Percentiles rank a stretch among this genome's conserved stretches.
Evolutionary conservation across 257 asterid species (phyloP).

Genomic region (Solanum bulbocastanum): DNA sequence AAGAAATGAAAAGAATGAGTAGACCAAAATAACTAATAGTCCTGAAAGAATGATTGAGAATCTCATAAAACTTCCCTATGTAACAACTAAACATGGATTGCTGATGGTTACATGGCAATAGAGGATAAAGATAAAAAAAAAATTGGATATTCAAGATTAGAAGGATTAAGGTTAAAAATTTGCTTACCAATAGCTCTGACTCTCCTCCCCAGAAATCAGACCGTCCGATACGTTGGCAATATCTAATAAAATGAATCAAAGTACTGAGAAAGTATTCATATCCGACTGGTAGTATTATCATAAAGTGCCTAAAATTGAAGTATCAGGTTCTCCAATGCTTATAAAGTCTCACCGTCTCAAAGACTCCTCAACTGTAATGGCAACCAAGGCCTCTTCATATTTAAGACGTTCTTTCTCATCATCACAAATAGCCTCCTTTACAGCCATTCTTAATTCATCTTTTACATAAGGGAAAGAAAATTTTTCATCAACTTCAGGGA

Average conservation of each 20-base stretch:
- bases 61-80: background rate
- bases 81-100: background rate
- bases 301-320: background rate
- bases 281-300: background rate
- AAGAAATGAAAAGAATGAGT: background rate
- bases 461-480: background rate
- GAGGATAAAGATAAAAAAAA: background rate
- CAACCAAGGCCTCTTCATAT: slow-evolving; percentile 81
- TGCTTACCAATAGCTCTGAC: slow-evolving; percentile 87
- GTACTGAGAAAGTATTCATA: slow-evolving; percentile 3
- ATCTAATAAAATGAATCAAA: slow-evolving; percentile 36
- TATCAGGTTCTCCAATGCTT: background rate
- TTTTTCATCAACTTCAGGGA: background rate
- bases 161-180: background rate
- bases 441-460: slow-evolving; percentile 94
- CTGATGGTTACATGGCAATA: background rate
- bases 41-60: background rate
- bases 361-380: slow-evolving; percentile 84
- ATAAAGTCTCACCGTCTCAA: slow-evolving; percentile 53
- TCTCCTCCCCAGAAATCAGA: slow-evolving; percentile 99
- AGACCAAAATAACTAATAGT: background rate
- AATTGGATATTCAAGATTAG: background rate
- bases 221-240: slow-evolving; percentile 85
- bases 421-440: slow-evolving; percentile 84
- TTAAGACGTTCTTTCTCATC: slow-evolving; percentile 40